Evolutionary conservation across 1,139 yeast genomes (phyloP), one percentile per base, ranked within the genome.

Genomic region (Torulaspora pretoriensis): DNA sequence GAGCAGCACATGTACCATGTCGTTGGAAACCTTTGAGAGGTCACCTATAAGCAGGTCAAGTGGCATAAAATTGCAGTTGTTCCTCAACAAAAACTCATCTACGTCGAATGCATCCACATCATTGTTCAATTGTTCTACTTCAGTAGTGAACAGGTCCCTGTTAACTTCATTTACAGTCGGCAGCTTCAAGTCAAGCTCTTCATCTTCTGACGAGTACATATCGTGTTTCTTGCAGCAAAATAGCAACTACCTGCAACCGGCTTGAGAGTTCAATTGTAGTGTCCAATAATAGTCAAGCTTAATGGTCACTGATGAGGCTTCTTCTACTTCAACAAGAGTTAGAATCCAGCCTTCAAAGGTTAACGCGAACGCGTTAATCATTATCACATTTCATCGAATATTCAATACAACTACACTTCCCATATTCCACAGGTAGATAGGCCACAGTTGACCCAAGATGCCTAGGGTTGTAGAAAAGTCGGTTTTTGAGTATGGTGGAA

Each of bases 401-500:
- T 14, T 8, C 16, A 14, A 22, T 14, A 29, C 3, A 29, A 7
- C 16, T 29, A 8, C 19, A 27, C 14, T 29, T 5, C 17, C 19
- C n/a, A 13, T 13, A 29, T 29, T 13, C 32, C 8, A 19, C 22
- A 8, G 6, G 8, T 14, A 13, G 17, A n/a, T 8, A 29, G 19
- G 19, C 32, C 16, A 10, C 7, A 10, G 8, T 29, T 9, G 17
- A 14, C 10, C 17, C 19, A 16, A 8, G 10, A 46, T 46, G 49
- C 44, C 49, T n/a, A 45, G 42, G 8, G 31, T 52, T 22, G 36
- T 45, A 14, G 58, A 54, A 14, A 61, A 57, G 36, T 46, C 59
- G 5, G 57, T 60, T 1, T 62, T 61, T 41, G 62, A 57, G 38
- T 55, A 56, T 24, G 65, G 66, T 41, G 64, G 64, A 17, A 60